These are phyloP conservation scores for Aspergillus hiratsukae DNA, from an alignment of 2,329 filamentous ascomycete species.

Conservation along the genomic window DNA sequence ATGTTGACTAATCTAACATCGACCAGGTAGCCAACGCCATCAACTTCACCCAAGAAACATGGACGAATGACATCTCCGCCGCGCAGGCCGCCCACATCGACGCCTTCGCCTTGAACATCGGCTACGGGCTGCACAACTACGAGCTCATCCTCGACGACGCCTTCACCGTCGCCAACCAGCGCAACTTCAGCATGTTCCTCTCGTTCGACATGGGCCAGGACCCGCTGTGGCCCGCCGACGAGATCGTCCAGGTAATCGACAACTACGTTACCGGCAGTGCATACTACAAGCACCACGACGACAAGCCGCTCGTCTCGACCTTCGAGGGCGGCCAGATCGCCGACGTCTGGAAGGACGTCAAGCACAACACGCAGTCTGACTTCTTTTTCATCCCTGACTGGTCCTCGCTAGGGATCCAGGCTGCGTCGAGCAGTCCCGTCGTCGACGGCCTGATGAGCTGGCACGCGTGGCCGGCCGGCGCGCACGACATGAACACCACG, in stretches of 20 bases:
- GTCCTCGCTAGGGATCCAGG: slow-evolving; percentile 33
- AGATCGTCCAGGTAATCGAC: slow-evolving; percentile 11
- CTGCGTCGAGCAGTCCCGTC: slow-evolving; percentile 14
- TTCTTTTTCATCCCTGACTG: slow-evolving; percentile 47
- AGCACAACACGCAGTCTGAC: slow-evolving; percentile 25
- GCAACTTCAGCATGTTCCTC: slow-evolving; percentile 33
- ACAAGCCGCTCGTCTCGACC: slow-evolving; percentile 37
- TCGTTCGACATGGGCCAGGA: slow-evolving; percentile 33
- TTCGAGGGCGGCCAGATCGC: slow-evolving; percentile 43
- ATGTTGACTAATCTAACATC: not conserved
- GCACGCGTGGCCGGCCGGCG: slow-evolving; percentile 41
- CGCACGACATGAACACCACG: slow-evolving; percentile 33
- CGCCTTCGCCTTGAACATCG: slow-evolving; percentile 41
- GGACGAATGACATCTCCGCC: slow-evolving; percentile 30
- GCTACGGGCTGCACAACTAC: slow-evolving; percentile 21
- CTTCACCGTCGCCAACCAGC: slow-evolving; percentile 21
- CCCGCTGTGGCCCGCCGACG: slow-evolving; percentile 8
- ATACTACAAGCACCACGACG: slow-evolving; percentile 24
- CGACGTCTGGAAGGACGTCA: slow-evolving; percentile 44
- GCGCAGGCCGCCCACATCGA: slow-evolving; percentile 38
- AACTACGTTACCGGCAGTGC: slow-evolving; percentile 21
- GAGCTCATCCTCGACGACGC: slow-evolving; percentile 16
- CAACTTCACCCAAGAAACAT: slow-evolving; percentile 22
- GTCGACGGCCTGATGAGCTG: slow-evolving; percentile 41
- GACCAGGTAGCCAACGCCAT: slow-evolving; percentile 22